phyloP scores from a whole-genome alignment of 768 basidiomycete genomes.

The Trametes elegans region DNA sequence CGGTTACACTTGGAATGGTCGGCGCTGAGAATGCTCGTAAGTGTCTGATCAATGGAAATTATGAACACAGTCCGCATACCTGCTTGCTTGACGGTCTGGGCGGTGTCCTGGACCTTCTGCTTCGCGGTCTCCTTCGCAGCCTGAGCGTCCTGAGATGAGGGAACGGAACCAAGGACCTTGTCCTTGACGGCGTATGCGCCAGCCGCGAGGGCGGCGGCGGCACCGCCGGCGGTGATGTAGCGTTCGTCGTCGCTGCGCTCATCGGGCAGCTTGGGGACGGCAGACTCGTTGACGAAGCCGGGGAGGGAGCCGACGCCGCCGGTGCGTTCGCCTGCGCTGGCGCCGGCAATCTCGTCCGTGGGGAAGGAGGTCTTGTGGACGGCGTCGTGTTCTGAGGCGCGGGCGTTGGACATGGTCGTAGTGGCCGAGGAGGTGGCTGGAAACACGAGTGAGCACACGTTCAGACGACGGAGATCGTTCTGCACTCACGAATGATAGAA shows the following conservation, averaged over 20 bases:
- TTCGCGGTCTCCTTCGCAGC: neutral
- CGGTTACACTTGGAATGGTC: neutral
- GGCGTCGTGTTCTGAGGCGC: conserved; percentile 21
- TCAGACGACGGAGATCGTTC: neutral
- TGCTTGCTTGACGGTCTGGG: neutral
- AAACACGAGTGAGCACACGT: neutral
- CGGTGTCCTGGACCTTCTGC: neutral
- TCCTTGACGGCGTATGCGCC: conserved; percentile 12
- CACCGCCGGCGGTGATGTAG: conserved; percentile 9
- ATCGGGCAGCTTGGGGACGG: conserved; percentile 49
- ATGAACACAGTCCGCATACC: too few species aligned
- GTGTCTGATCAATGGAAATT: neutral
- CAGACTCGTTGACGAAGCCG: conserved; percentile 42
- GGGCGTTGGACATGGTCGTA: conserved; percentile 9
- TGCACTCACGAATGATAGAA: conserved; percentile 26
- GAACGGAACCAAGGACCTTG: neutral
- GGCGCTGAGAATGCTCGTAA: neutral
- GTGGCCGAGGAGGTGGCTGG: conserved; percentile 5
- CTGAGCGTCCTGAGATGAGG: neutral
- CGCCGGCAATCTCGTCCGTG: conserved; percentile 17
- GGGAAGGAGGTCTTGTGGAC: conserved; percentile 18
- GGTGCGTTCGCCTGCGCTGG: conserved; percentile 18
- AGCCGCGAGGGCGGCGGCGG: conserved; percentile 5
- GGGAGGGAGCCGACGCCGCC: conserved; percentile 50
- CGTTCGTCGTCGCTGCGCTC: conserved; percentile 31